Evolutionary conservation across 495 filamentous ascomycete species (phyloP), one percentile per base, ranked within the genome.

Genomic region (Chaetomium tenue): DNA sequence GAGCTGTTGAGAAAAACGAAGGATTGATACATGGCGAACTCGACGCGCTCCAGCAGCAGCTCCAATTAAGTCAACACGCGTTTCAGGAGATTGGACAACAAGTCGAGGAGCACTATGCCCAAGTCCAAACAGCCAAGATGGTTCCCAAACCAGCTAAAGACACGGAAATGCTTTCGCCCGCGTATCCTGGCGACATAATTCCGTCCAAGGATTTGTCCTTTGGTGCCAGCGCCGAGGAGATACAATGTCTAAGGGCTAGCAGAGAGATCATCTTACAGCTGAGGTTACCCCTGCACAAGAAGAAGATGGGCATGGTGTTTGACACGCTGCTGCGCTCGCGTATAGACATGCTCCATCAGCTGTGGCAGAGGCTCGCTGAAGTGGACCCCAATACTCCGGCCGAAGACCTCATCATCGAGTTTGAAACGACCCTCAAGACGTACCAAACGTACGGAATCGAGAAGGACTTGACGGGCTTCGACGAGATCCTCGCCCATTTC

Each of bases 21-120:
- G n/a, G 18, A 2, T 48, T 63, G 53, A 48, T 65, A 3, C 42
- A 55, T 11, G 53, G 16, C 2, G 46, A 63, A 47, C 44, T 57
- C 26, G 58, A 61, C 3, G 20, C 23, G 4, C 58, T 60, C 5
- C 58, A 23, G 4, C 25, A 50, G 12, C 23, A 51, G 30, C 9
- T 52, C 3, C 51, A 23, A 9, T 56, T 52, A 7, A 11, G 61
- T 18, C 15, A 56, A 13, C 39, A 9, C 22, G 16, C 9, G 16
- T 25, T 33, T 47, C 28, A 53, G n/a, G 50, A 51, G 25, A n/a
- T 25, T 46, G 28, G 20, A 3, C n/a, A 56, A 47, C 52, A 25
- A 37, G 20, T 46, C 60, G 16, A 23, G n/a, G 23, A 39, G 7
- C 50, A 37, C 18, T 37, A 2, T 6, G 18, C 39, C n/a, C 25